These are phyloP conservation scores for Aspergillus baeticus DNA, from an alignment of 495 filamentous ascomycete genomes.

Conservation along the genomic window DNA sequence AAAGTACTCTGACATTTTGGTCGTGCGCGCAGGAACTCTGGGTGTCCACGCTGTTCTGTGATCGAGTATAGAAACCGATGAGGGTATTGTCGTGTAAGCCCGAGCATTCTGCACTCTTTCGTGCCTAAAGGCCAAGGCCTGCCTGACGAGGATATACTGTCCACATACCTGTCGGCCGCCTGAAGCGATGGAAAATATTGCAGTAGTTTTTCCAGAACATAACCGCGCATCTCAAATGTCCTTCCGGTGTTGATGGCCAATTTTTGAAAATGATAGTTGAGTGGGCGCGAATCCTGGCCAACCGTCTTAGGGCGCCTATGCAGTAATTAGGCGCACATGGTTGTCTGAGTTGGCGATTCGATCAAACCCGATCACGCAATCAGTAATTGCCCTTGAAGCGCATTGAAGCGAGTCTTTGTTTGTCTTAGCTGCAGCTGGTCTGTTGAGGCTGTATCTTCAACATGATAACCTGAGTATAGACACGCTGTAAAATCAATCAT, in stretches of 20 bases:
- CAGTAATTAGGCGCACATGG: conserved; percentile 5
- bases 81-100: neutral
- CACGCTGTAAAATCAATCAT: neutral
- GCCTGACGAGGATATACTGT: neutral
- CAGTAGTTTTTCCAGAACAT: neutral
- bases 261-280: neutral
- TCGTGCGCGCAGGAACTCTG: no score
- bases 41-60: neutral
- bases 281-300: neutral
- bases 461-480: conserved; percentile 1
- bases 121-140: conserved; percentile 14
- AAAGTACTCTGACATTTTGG: no score
- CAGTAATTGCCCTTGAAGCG: conserved; percentile 2
- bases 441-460: conserved; percentile 11
- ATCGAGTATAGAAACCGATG: neutral
- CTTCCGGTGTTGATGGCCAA: neutral
- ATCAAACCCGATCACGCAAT: conserved; percentile 10
- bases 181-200: conserved; percentile 9
- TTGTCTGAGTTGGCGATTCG: conserved; percentile 15
- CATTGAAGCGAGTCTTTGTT: conserved; percentile 11
- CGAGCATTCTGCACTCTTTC: conserved; percentile 7
- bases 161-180: conserved; percentile 2
- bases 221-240: conserved; percentile 1
- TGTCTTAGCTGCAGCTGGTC: conserved; percentile 18
- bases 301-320: conserved; percentile 8